These are phyloP conservation scores for Epichloe elymi DNA, from an alignment of 2,329 filamentous ascomycete genomes.

Conservation along the genomic window DNA sequence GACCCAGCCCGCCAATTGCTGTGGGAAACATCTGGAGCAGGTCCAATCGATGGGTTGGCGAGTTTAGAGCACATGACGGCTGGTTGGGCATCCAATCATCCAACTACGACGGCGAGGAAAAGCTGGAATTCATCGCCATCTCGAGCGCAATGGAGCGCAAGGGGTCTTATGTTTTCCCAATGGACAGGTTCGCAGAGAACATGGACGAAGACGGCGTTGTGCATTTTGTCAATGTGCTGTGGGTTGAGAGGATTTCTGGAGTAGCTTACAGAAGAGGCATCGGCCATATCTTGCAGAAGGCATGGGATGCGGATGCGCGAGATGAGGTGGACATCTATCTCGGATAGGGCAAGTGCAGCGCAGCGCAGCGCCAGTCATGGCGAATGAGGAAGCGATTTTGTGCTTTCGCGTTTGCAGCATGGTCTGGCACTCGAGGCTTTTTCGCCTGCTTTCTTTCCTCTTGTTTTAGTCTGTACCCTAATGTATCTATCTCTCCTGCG, in stretches of 20 bases:
- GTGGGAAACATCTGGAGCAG: slow-evolving; percentile 29
- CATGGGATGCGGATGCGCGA: slow-evolving; percentile 26
- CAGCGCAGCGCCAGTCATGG: no score
- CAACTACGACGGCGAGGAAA: slow-evolving; percentile 31
- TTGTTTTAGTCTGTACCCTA: neutral
- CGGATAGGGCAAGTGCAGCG: slow-evolving; percentile 15
- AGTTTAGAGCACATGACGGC: slow-evolving; percentile 30
- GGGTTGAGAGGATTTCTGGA: slow-evolving; percentile 31
- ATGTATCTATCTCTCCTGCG: neutral
- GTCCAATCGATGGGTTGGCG: slow-evolving; percentile 25
- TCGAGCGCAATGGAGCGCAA: slow-evolving; percentile 27
- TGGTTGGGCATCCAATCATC: slow-evolving; percentile 33
- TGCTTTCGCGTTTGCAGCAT: neutral
- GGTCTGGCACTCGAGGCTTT: neutral
- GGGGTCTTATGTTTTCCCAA: slow-evolving; percentile 26
- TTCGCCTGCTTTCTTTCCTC: neutral
- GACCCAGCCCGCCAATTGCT: slow-evolving; percentile 25
- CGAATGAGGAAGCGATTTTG: neutral
- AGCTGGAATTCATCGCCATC: slow-evolving; percentile 30
- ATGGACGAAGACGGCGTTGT: slow-evolving; percentile 28
- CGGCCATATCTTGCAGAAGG: slow-evolving; percentile 27
- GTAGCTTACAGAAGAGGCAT: slow-evolving; percentile 28
- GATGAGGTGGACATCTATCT: slow-evolving; percentile 29
- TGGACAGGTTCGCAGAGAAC: slow-evolving; percentile 26
- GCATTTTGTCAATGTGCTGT: slow-evolving; percentile 33